Conservation (phyloP, 345 rosid species). For the Rhizophora apiculata region DNA sequence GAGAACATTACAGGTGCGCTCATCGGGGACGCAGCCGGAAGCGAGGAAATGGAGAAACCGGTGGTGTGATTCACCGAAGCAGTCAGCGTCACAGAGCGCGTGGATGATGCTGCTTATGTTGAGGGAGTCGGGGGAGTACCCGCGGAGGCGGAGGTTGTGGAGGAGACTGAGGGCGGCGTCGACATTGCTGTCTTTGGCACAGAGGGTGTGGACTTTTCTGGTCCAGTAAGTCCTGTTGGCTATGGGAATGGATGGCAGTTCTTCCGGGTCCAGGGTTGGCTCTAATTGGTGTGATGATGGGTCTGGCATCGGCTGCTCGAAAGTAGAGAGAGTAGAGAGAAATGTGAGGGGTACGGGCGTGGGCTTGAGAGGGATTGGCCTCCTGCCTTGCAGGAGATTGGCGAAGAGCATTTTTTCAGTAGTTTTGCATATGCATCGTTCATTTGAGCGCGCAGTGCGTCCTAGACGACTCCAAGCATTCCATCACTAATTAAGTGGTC, state of each 20-base stretch:
- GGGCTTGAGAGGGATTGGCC: conserved; percentile 3
- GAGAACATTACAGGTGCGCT: conserved; percentile 65
- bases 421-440: too few species aligned
- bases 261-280: background rate
- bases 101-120: conserved; percentile 68
- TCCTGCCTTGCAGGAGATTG: background rate
- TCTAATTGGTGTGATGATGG: background rate
- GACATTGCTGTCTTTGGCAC: conserved; percentile 38
- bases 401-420: background rate
- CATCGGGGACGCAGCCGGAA: conserved; percentile 58
- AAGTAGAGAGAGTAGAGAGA: background rate
- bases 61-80: conserved; percentile 64
- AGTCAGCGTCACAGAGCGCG: conserved; percentile 56
- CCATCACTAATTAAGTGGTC: too few species aligned
- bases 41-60: conserved; percentile 41
- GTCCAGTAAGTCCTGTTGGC: conserved; percentile 54
- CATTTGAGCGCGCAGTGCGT: too few species aligned
- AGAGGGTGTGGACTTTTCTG: conserved; percentile 50
- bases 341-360: background rate
- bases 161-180: conserved; percentile 54
- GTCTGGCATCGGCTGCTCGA: background rate
- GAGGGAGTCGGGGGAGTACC: conserved; percentile 52
- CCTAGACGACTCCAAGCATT: too few species aligned
- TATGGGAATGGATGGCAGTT: conserved; percentile 17
- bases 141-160: conserved; percentile 45